phyloP scores from a whole-genome alignment of 177 flowering plant genomes.

The Vitis hybrid region DNA sequence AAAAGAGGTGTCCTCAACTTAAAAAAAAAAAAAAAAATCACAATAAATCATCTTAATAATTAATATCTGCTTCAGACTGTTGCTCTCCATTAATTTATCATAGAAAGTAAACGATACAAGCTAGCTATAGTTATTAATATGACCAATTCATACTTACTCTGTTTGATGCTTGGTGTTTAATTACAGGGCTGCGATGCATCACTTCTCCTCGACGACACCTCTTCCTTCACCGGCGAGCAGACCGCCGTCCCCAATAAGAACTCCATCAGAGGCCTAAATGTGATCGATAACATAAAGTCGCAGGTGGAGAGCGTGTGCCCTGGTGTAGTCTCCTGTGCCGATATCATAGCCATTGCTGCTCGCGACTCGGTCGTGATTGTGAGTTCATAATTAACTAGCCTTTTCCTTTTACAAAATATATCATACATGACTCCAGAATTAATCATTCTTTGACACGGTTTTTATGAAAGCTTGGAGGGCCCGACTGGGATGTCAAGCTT shows the following conservation, averaged over 20 bases:
- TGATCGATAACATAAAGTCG: constrained; percentile 34
- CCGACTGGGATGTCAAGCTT: constrained; percentile 43
- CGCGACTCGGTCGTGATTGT: constrained; percentile 24
- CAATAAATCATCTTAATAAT: too few species aligned
- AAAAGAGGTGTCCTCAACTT: too few species aligned
- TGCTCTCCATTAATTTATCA: too few species aligned
- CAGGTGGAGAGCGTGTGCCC: constrained; percentile 26
- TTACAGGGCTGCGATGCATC: constrained; percentile 67
- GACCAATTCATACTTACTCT: neutral
- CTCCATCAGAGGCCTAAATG: constrained; percentile 42
- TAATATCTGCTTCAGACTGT: too few species aligned
- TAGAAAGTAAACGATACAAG: neutral
- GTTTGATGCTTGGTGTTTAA: neutral
- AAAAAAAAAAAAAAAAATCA: too few species aligned
- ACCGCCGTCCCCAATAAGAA: constrained; percentile 32
- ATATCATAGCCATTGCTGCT: constrained; percentile 37
- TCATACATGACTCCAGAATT: too few species aligned
- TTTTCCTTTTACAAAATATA: too few species aligned
- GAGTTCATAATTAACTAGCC: neutral
- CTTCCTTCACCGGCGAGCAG: constrained; percentile 45
- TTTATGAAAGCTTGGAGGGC: constrained; percentile 43
- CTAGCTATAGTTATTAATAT: neutral
- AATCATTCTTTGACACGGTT: too few species aligned
- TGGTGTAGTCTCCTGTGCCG: constrained; percentile 52
- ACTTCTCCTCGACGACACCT: constrained; percentile 46